Base-by-base conservation (phyloP, 192 early-diverging fungal species). In the Entomortierella lignicola region DNA sequence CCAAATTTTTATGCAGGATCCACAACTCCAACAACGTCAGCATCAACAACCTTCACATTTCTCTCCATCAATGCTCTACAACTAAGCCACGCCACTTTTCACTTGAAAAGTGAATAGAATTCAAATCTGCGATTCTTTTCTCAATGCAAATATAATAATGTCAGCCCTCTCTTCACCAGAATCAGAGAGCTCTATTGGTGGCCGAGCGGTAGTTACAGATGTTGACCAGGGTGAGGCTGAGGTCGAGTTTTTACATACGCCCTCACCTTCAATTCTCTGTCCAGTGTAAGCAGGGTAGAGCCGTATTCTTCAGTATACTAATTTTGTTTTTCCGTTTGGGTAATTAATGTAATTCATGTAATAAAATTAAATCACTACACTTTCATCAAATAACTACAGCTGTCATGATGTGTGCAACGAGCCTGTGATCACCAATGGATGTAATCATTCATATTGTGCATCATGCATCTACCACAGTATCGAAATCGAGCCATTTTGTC, bases 401-500 rank as follows among this genome's bases (percentile, higher is more conserved):
- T 91, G 89, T 59, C 87, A 89, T 30, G 88, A 88, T 56, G 84
- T 85, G 26, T 89, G 77, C 58, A 63, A 71, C 12, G 85, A 91
- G 2, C 88, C 89, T 4, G 68, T 89, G 21, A 91, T 91, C 50
- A 87, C 84, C n/a, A 71, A 66, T 29, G 77, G 70, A 7, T 91
- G 89, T 81, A 82, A 87, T 67, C 89, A 91, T 65, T 85, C 88
- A 8, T 91, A 88, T 77, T 91, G 89, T 66, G 72, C 81, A 8
- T 71, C 74, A 2, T 91, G 89, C 57, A 86, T 91, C 32, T 80
- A 77, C 47, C 84, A 89, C 66, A 79, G 84, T 25, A 60, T 91
- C 8, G 77, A 87, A 39, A 69, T 84, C 23, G 88, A 89, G 34
- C 65, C 82, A 5, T 84, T 85, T 63, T 91, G 89, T 61, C 89